Base-by-base conservation (phyloP, 164 flowering plant species). In the Chloranthus sessilifolius region DNA sequence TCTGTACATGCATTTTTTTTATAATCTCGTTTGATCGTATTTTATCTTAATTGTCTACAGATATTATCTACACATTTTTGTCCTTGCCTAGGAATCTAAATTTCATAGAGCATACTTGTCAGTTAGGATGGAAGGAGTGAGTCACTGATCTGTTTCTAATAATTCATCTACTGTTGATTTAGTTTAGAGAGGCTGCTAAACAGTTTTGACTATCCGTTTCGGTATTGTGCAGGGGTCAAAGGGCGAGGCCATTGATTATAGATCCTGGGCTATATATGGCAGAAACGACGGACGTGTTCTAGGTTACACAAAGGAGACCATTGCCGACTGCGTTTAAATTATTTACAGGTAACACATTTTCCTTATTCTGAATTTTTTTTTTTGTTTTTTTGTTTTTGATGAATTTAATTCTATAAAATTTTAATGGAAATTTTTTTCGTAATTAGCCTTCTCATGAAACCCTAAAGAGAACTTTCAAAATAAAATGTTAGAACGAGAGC, bases 51-150 rank as follows among this genome's bases (percentile, higher is more conserved):
- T 53, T 20, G 22, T 12, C 63, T 71, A 71, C 87, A 91, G 98
- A 91, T 87, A 76, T 91, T 68, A 65, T 91, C 20, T 45, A 55
- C 63, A 55, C 81, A 14, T 91, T 88, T 61, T 64, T 78, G 0
- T 40, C 51, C 21, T 59, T 88, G 52, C 56, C 82, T 29, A 77
- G 88, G 19, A 63, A 70, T 41, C 65, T 83, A 65, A 91, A 85
- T 62, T 91, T 91, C 59, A 66, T 91, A 20, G 98, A 91, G 60
- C 96, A 91, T 57, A 80, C 98, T 4, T 81, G 96, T 71, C 57
- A 51, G 8, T 67, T 91, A 34, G 95, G 95, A 7, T 88, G 98
- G 97, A 87, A 90, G 59, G 83, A 67, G 97, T 89, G 59, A 80
- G 94, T 46, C 22, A 31, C 50, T 55, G 59, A 31, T 53, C 47